Evolutionary conservation across 1,284 basidiomycete genomes (phyloP), one percentile per base, ranked within the genome.

Genomic region (Ustilago bromivora): DNA sequence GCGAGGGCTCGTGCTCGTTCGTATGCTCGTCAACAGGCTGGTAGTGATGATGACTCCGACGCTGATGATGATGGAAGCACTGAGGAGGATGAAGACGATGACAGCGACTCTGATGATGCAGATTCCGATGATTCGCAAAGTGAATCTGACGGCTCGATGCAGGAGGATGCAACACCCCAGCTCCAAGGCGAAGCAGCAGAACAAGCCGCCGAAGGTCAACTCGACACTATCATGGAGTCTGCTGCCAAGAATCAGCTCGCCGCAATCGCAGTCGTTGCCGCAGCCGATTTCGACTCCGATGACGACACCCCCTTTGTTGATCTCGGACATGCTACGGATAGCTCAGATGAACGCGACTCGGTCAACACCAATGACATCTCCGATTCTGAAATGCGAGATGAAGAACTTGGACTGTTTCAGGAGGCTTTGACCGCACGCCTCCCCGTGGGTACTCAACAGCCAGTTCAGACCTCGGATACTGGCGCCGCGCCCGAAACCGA

Each of bases 81-180:
- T 11, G 51, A 53, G 13, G 31, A 53, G 31, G 36, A 28, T 2
- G 56, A 69, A 4, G 41, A 49, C 12, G 51, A 69, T 2, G 56
- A 54, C 36, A 60, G 43, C 15, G 43, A 63, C 23, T 52, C 31
- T n/a, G 32, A 47, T 15, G 36, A 11, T 10, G 28, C 43, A 15
- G 34, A 31, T 2, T n/a, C 28, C n/a, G 43, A 64, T 15, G 61
- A 53, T 31, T 53, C 32, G 31, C 46, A 49, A 28, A 28, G 46
- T 28, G 4, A 19, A 7, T 7, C n/a, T 49, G 23, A 28, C 46
- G 19, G 23, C 13, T 7, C 46, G n/a, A 49, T 49, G 7, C 46
- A 23, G n/a, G 19, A 49, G 10, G 46, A 49, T 15, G 4, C 46
- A 13, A 4, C 12, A 4, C 19, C n/a, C n/a, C n/a, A 23, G 46